Conservation (phyloP, 2,329 filamentous ascomycete species). For the Cladosporium sp. region DNA sequence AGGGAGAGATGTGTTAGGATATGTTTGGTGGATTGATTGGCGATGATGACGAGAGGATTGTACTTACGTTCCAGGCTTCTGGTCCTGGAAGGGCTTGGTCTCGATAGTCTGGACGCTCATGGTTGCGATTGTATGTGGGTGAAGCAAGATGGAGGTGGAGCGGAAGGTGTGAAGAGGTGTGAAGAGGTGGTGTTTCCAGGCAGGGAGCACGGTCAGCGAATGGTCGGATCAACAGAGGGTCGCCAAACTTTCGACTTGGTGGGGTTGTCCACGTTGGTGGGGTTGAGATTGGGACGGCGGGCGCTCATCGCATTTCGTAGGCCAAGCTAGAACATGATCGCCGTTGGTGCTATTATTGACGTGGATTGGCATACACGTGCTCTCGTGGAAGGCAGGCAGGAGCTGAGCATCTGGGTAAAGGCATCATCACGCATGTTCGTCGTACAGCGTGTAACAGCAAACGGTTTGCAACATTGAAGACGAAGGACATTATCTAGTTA, state of each 20-base stretch:
- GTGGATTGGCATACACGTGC: not conserved
- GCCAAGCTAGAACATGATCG: not conserved
- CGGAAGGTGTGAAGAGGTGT: not conserved
- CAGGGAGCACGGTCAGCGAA: not conserved
- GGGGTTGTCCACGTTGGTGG: not conserved
- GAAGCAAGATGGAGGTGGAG: not conserved
- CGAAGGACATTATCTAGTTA: too few species aligned
- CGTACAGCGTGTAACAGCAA: too few species aligned
- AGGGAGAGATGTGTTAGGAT: constrained; percentile 9
- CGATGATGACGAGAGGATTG: not conserved
- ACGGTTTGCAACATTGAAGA: too few species aligned
- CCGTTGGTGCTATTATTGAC: not conserved
- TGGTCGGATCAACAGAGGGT: not conserved
- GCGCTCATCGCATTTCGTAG: not conserved
- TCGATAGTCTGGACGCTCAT: constrained; percentile 79
- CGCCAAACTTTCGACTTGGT: not conserved
- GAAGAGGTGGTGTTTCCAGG: not conserved
- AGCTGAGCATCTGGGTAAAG: too few species aligned
- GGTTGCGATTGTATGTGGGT: constrained; percentile 16
- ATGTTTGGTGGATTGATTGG: not conserved
- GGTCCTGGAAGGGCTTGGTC: constrained; percentile 83
- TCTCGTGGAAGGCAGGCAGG: too few species aligned
- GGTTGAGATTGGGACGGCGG: not conserved
- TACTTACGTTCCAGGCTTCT: constrained; percentile 98
- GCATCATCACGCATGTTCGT: too few species aligned